Base-by-base conservation (phyloP, 305 asterid species). In the Vinca major region DNA sequence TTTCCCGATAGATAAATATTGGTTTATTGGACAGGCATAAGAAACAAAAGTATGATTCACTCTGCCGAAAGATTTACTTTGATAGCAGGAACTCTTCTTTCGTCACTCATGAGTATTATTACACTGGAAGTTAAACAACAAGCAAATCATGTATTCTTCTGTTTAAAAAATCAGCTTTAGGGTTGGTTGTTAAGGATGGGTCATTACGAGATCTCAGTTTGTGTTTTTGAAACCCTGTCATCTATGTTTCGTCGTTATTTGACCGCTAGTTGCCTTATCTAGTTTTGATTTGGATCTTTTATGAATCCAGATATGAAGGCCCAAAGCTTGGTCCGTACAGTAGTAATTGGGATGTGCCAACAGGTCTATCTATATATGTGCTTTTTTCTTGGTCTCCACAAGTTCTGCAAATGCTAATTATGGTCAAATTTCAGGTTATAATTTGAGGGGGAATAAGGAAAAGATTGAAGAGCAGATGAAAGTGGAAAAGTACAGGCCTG, bases 341-440 rank as follows among this genome's bases (percentile, higher is more conserved):
- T 47, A 51, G 67, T 44, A 48, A 68, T 68, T 77, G 72, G 65
- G 86, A 53, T 68, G 73, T 76, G 16, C 77, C 74, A 12, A 74
- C 75, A 83, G 88, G 92, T 86, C 51, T 71, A 81, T 86, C 51
- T 71, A 81, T 79, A 39, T 17, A 63, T 49, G 50, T 63, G 60
- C 56, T 43, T 69, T 69, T 64, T 63, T 40, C 45, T 33, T 26
- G 71, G 62, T 76, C 49, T 61, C 58, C 12, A 55, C 14, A 49
- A 47, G 65, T 70, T 71, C 26, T 51, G 60, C 70, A 66, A 13
- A 47, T 51, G 40, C 48, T 66, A 48, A 20, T 26, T 37, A 40
- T 58, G 44, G 43, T 66, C 14, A 47, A 26, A 45, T 80, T 50
- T 68, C 85, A 88, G 96, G 81, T 85, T 77, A 62, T 66, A 68